Evolutionary conservation across 371 early-diverging fungal species (phyloP), one percentile per base, ranked within the genome.

Genomic region (Mucor indicus): DNA sequence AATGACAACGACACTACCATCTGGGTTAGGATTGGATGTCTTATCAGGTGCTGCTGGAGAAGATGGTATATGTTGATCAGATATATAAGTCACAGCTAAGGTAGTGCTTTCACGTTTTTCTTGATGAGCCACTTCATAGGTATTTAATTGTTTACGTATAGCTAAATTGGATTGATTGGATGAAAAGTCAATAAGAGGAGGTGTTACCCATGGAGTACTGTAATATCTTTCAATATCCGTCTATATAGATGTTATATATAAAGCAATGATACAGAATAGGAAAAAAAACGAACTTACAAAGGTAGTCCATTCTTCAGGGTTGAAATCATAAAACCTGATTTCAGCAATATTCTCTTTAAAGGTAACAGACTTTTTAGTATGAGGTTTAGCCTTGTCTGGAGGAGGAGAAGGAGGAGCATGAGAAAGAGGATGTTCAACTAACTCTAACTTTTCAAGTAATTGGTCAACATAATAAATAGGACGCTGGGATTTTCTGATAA

Each of bases 21-120:
- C 49, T 0, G 20, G 13, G 31, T 48, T 40, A 15, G 23, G 31
- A 8, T 50, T 17, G 5, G 64, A 50, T 4, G 39, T 8, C 33
- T 64, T 64, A 23, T 50, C 56, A 20, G 62, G 64, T 23, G 64
- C 69, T 20, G 62, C 57, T 13, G 69, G 69, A 8, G 69, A 58
- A 41, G 55, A 44, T 36, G 69, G 69, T 15, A 69, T 61, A 55
- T 69, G 64, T 21, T 48, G 40, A n/a, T 38, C 31, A 19, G 42
- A 55, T 12, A 48, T 50, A 35, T 69, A 69, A 23, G 54, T 48
- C 4, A 56, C 64, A 9, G 64, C 62, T 3, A 67, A 31, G n/a
- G 49, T 44, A 0, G 33, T 42, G 4, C 49, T 48, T 29, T 67
- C 67, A 16, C 67, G 39, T 13, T 15, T 27, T 17, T 53, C 46